Base-by-base conservation (phyloP, 2,329 filamentous ascomycete species). In the Colletotrichum cuscutae region DNA sequence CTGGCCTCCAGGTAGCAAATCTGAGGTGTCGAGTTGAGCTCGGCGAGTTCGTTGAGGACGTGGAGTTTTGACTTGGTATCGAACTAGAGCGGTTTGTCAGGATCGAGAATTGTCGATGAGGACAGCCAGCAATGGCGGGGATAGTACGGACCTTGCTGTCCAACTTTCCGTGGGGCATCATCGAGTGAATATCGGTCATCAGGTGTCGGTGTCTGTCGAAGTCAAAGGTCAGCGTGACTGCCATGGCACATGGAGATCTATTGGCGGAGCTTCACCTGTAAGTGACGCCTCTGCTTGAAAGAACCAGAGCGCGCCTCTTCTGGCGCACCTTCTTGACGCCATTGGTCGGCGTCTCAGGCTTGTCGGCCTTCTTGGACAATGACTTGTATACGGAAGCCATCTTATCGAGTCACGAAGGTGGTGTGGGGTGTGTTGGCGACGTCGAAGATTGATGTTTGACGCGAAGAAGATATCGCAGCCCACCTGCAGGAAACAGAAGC, bases 251-350 rank as follows among this genome's bases (percentile, higher is more conserved):
- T 12, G 5, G 2, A 22, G 46, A 22, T 12, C 13, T 32, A 30
- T 8, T 65, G 35, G 28, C 9, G 5, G 52, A 32, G 8, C 42
- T 13, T 42, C 85, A 95, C 93, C 93, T 90, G 84, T 94, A 95
- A 42, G 96, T 98, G 65, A 98, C 94, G 75, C 97, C 97, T 86
- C 97, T 89, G 28, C 95, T 98, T 30, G 94, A 97, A 77, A 99
- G 88, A 79, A 98, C 95, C 76, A 99, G 87, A 65, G 98, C 94
- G 78, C 95, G 88, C 83, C 92, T 91, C 85, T 90, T 92, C 81
- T 91, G 93, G 24, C 46, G 46, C 57, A 26, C 37, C 84, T 88
- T 93, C 80, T 85, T 88, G 9, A 58, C 56, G 71, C 86, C 86
- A 81, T 86, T 87, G 74, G 81, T 84, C 64, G 82, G 84, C 37